These are phyloP conservation scores for Candida dendrica DNA, from an alignment of 805 yeast species.

Conservation along the genomic window DNA sequence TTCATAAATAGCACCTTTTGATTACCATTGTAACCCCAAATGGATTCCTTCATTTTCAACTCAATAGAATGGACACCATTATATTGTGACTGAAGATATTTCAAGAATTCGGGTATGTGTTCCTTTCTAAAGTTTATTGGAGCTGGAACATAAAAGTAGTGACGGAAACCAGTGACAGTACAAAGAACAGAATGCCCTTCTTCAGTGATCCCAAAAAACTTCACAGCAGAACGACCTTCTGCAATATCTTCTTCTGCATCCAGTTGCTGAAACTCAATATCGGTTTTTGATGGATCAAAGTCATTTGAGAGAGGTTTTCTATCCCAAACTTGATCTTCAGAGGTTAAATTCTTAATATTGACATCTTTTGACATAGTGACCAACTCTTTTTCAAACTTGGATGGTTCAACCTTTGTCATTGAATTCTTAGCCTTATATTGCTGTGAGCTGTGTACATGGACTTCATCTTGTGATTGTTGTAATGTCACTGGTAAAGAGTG, in stretches of 20 bases:
- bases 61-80: conserved; percentile 64
- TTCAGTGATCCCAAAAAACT: conserved; percentile 89
- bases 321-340: conserved; percentile 35
- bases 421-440: conserved; percentile 23
- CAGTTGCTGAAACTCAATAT: conserved; percentile 78
- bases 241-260: conserved; percentile 83
- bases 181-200: conserved; percentile 87
- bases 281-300: conserved; percentile 41
- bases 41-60: conserved; percentile 66
- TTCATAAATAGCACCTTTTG: conserved; percentile 73
- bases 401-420: conserved; percentile 28
- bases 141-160: conserved; percentile 87
- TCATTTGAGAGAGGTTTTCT: conserved; percentile 49
- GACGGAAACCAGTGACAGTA: conserved; percentile 81
- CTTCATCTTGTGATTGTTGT: conserved; percentile 6
- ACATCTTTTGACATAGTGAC: conserved; percentile 33
- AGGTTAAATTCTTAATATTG: conserved; percentile 12
- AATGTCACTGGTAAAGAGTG: conserved; percentile 20
- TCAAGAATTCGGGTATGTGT: conserved; percentile 41
- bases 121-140: conserved; percentile 66
- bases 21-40: conserved; percentile 91
- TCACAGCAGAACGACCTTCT: conserved; percentile 54
- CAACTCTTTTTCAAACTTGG: conserved; percentile 48
- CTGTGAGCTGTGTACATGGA: conserved; percentile 19
- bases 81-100: conserved; percentile 35